These are phyloP conservation scores for Eragrostis curvula DNA, from an alignment of 176 grass and related monocot genomes.

Conservation along the genomic window DNA sequence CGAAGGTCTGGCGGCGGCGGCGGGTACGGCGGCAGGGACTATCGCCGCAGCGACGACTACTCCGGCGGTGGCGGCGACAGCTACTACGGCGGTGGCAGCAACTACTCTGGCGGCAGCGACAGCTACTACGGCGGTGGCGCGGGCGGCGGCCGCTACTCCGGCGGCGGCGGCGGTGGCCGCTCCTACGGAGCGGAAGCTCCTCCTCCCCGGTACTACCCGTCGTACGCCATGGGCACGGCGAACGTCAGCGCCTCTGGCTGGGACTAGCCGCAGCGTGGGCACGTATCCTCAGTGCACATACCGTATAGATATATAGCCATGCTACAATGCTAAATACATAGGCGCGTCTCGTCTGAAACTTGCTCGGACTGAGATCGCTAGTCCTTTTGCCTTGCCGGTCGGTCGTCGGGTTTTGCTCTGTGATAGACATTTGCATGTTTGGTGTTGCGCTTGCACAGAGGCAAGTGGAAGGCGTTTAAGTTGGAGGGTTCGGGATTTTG, in stretches of 20 bases:
- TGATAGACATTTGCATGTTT: background rate
- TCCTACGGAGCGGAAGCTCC: slow-evolving; percentile 27
- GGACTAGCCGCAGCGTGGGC: slow-evolving; percentile 36
- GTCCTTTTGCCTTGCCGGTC: slow-evolving; percentile 6
- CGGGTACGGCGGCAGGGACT: slow-evolving; percentile 44
- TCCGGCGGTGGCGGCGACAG: slow-evolving; percentile 29
- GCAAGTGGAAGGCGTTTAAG: background rate
- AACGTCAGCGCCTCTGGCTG: slow-evolving; percentile 65
- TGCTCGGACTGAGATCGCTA: background rate
- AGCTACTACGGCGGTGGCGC: background rate
- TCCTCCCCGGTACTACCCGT: slow-evolving; percentile 39
- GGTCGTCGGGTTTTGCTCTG: background rate
- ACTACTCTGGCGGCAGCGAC: background rate
- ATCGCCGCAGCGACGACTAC: slow-evolving; percentile 8
- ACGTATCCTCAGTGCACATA: slow-evolving; percentile 20
- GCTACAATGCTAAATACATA: background rate
- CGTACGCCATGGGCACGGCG: slow-evolving; percentile 50
- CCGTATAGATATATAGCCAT: slow-evolving; percentile 37
- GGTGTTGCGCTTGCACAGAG: slow-evolving; percentile 35
- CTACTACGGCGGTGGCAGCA: background rate
- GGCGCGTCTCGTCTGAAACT: background rate
- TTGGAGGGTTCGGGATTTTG: slow-evolving; percentile 1
- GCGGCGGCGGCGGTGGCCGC: slow-evolving; percentile 16
- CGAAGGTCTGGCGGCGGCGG: slow-evolving; percentile 32
- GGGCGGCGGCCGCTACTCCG: background rate